These are phyloP conservation scores for Phytophthora fragariae DNA, from an alignment of 352 stramenopile species.

Conservation along the genomic window DNA sequence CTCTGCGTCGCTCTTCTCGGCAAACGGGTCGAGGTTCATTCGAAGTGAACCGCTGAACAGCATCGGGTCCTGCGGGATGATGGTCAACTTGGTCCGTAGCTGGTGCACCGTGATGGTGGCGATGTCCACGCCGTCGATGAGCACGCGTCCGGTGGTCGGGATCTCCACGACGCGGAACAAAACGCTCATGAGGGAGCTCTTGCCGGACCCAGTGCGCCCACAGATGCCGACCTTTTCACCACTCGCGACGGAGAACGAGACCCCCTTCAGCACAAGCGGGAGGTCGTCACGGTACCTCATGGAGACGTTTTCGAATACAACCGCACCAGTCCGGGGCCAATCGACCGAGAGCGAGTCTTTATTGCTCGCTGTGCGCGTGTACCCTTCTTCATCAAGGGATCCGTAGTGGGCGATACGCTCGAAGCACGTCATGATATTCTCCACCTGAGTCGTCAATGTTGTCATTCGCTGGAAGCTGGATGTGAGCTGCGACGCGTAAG, in stretches of 20 bases:
- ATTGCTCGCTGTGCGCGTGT: slow-evolving; percentile 15
- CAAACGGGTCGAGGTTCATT: slow-evolving; percentile 93
- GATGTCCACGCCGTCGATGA: slow-evolving; percentile 90
- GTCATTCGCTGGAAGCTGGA: slow-evolving; percentile 57
- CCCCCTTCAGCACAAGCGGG: slow-evolving; percentile 47
- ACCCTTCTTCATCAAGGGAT: slow-evolving; percentile 51
- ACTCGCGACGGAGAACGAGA: slow-evolving; percentile 59
- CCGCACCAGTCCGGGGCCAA: slow-evolving; percentile 49
- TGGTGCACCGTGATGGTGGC: slow-evolving; percentile 41
- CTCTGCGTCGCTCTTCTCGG: slow-evolving; percentile 63
- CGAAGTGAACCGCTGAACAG: slow-evolving; percentile 91
- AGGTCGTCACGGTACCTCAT: slow-evolving; percentile 61
- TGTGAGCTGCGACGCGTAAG: slow-evolving; percentile 47
- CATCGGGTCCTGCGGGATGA: slow-evolving; percentile 91
- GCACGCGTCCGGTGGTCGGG: slow-evolving; percentile 56
- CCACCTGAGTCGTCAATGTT: slow-evolving; percentile 50
- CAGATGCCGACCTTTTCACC: slow-evolving; percentile 88
- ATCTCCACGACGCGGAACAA: slow-evolving; percentile 56
- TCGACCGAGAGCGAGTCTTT: slow-evolving; percentile 6
- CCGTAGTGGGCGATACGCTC: slow-evolving; percentile 51
- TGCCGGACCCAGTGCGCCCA: slow-evolving; percentile 52
- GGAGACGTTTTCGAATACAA: slow-evolving; percentile 53
- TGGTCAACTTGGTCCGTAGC: slow-evolving; percentile 47
- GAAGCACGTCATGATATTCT: slow-evolving; percentile 59
- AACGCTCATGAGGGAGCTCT: slow-evolving; percentile 55